These are phyloP conservation scores for Rostrohypoxylon terebratum DNA, from an alignment of 495 filamentous ascomycete species.

Conservation along the genomic window DNA sequence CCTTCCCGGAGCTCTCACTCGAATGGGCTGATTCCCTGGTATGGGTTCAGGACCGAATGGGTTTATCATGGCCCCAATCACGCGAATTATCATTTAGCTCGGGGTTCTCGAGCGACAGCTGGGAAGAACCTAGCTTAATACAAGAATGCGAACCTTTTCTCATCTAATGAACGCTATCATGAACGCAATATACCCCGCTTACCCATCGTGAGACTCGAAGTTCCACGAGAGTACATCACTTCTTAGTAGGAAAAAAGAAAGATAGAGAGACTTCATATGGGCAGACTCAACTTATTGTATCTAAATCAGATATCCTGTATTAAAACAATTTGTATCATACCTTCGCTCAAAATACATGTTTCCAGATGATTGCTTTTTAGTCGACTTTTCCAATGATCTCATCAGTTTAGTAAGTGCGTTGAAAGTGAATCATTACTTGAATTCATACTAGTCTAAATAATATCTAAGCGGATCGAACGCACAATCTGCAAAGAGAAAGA, in stretches of 20 bases:
- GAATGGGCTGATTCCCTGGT: slow-evolving; percentile 34
- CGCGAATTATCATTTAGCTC: slow-evolving; percentile 21
- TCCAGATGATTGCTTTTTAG: not conserved
- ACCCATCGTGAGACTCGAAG: not conserved
- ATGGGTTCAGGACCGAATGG: slow-evolving; percentile 17
- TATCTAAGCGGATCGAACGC: not conserved
- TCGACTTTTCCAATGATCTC: not conserved
- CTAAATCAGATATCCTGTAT: not conserved
- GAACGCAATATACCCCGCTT: not conserved
- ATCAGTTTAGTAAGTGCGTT: not conserved
- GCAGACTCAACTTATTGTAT: not conserved
- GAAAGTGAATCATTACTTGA: not conserved
- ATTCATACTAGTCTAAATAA: not conserved
- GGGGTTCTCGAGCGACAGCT: not conserved
- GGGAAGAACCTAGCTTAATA: not conserved
- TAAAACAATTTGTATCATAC: not conserved
- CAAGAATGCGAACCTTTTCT: not conserved
- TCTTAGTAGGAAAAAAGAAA: not conserved
- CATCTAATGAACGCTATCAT: not conserved
- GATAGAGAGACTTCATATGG: not conserved
- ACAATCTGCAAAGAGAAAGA: not conserved
- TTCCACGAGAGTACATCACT: not conserved
- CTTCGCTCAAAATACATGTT: not conserved
- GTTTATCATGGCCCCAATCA: slow-evolving; percentile 6
- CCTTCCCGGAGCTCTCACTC: slow-evolving; percentile 12